Evolutionary conservation across 495 filamentous ascomycete species (phyloP), one percentile per base, ranked within the genome.

Genomic region (Sphaerosporella brunnea): DNA sequence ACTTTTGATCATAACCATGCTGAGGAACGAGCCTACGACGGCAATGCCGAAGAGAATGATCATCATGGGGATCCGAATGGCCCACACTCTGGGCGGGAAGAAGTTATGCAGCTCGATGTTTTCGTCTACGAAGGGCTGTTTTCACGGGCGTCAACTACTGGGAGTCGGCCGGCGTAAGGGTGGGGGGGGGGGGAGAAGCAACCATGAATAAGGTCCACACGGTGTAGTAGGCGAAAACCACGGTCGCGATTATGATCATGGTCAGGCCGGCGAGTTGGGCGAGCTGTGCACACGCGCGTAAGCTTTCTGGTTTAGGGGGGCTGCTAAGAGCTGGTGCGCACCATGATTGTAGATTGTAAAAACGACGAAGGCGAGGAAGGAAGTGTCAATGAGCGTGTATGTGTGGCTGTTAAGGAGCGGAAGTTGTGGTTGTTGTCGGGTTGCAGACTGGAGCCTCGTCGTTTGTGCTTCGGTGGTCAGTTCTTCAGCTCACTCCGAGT

Each of bases 131-230:
- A 96, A 99, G 58, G 90, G 90, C 90, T 97, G 53, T 42, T 15
- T 8, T 47, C 28, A 45, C 50, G 34, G 40, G 47, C n/a, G n/a
- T n/a, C n/a, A n/a, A n/a, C 11, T 18, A 21, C 36, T 9, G 16
- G 19, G n/a, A 38, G 30, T 36, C 49, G 25, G 35, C 4, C 43
- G 47, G 11, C n/a, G 21, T 36, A 11, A 15, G 18, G 16, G 34
- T 30, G 38, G 49, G 24, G 32, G 2, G 26, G 32, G 20, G 36
- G 47, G 21, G 44, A 34, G 20, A 18, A 55, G 59, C 50, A 73
- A 94, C 90, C 82, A 99, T 95, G 45, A 95, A 72, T 47, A 99
- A 69, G 2, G 90, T 96, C 90, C 90, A 99, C 58, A 93, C 75
- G 15, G 86, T 92, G 68, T 99, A 99, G 73, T 99, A 99, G 52